These are phyloP conservation scores for Backusella morwellensis DNA, from an alignment of 192 early-diverging fungal species.

Conservation along the genomic window DNA sequence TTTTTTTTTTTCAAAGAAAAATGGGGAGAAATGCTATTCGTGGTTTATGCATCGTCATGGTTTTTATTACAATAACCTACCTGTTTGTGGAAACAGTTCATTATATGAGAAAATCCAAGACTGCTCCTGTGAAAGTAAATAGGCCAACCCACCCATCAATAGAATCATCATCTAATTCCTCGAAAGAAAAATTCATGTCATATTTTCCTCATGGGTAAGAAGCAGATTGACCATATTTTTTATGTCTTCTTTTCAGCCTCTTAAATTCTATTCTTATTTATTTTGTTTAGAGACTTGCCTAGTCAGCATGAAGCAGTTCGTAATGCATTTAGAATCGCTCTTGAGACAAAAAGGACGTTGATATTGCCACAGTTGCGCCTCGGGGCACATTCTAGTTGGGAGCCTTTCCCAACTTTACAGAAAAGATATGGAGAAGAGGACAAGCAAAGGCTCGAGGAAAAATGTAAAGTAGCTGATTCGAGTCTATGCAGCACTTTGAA, in stretches of 20 bases:
- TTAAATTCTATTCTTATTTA: background rate
- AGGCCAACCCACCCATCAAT: background rate
- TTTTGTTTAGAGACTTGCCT: conserved; percentile 19
- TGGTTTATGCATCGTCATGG: background rate
- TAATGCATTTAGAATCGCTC: conserved; percentile 23
- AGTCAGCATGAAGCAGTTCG: conserved; percentile 26
- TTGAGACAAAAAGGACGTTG: conserved; percentile 19
- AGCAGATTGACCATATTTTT: background rate
- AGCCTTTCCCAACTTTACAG: conserved; percentile 10
- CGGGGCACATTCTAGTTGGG: conserved; percentile 8
- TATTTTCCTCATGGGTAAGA: conserved; percentile 27
- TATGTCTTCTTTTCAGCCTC: background rate
- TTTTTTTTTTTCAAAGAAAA: background rate
- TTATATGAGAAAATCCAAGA: background rate
- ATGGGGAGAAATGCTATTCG: background rate
- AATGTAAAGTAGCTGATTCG: background rate
- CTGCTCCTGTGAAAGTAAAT: background rate
- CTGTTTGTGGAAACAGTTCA: background rate
- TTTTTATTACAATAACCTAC: background rate
- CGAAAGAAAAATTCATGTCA: conserved; percentile 18
- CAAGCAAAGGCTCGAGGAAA: background rate
- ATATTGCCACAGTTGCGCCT: conserved; percentile 19
- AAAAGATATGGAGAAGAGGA: conserved; percentile 12
- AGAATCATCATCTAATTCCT: background rate
- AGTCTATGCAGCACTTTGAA: background rate